phyloP scores from a whole-genome alignment of 1,139 yeast species.

The Ogataea hybrid region DNA sequence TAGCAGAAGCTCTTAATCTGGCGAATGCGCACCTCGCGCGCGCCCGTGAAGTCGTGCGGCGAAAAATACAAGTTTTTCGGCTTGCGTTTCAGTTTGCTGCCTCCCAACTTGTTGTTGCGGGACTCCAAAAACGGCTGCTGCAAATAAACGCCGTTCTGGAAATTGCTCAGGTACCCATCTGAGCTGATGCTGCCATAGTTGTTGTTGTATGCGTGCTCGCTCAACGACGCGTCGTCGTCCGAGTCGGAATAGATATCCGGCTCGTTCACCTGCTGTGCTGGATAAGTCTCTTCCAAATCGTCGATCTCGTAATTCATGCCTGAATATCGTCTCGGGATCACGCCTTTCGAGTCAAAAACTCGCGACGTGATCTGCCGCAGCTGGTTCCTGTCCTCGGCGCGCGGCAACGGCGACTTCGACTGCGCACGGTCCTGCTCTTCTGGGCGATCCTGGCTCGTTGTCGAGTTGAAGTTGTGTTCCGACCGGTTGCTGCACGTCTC shows the following conservation, averaged over 20 bases:
- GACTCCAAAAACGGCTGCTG: slow-evolving; percentile 16
- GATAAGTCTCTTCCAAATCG: slow-evolving; percentile 26
- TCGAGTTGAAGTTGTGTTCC: slow-evolving; percentile 19
- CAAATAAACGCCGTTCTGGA: slow-evolving; percentile 4
- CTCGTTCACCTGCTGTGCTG: slow-evolving; percentile 8
- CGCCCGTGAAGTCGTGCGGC: slow-evolving; percentile 50
- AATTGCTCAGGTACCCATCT: slow-evolving; percentile 6
- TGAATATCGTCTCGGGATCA: slow-evolving; percentile 69
- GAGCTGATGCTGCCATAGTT: slow-evolving; percentile 19
- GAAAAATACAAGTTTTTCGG: slow-evolving; percentile 46
- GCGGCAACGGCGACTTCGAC: slow-evolving; percentile 13
- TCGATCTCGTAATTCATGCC: slow-evolving; percentile 46
- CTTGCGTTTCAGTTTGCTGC: slow-evolving; percentile 30
- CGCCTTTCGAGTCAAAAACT: slow-evolving; percentile 67
- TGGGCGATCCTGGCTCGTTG: slow-evolving; percentile 10
- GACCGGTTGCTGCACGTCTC: slow-evolving; percentile 20
- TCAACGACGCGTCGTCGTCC: slow-evolving; percentile 22
- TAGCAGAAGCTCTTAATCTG: slow-evolving; percentile 54
- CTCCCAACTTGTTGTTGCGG: slow-evolving; percentile 27
- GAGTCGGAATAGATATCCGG: slow-evolving; percentile 23
- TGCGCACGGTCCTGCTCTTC: slow-evolving; percentile 4
- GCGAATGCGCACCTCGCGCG: slow-evolving; percentile 33
- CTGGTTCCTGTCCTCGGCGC: slow-evolving; percentile 28
- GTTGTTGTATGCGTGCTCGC: slow-evolving; percentile 14
- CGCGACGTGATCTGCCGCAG: slow-evolving; percentile 70